phyloP scores from a whole-genome alignment of 345 rosid species.

The Rubroshorea leprosula region DNA sequence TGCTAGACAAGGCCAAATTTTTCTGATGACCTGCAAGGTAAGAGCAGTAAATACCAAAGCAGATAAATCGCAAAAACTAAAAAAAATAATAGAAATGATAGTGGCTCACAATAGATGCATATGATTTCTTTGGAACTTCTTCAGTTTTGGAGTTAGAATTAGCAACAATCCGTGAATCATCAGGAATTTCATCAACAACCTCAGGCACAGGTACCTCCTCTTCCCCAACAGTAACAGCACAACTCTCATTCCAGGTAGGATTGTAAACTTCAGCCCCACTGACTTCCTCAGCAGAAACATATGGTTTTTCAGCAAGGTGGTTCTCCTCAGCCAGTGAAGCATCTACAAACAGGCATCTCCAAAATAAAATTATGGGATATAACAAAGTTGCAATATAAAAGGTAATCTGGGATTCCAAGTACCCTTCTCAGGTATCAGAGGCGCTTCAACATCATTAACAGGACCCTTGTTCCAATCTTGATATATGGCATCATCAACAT shows the following conservation, averaged over 20 bases:
- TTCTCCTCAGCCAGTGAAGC: conserved; percentile 26
- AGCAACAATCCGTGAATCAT: conserved; percentile 31
- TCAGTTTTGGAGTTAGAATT: conserved; percentile 51
- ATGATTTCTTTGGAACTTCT: conserved; percentile 80
- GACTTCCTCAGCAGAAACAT: conserved; percentile 17
- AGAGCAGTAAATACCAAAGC: background rate
- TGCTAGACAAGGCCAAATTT: background rate
- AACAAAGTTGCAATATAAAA: conserved; percentile 1
- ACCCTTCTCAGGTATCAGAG: conserved; percentile 35
- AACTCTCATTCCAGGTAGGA: conserved; percentile 40
- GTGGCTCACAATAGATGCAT: conserved; percentile 81
- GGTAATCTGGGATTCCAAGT: conserved; percentile 4
- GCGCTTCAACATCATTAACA: conserved; percentile 21
- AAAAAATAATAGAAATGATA: background rate
- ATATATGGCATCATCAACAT: conserved; percentile 39
- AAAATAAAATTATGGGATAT: background rate
- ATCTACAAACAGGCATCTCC: conserved; percentile 20
- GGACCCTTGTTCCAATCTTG: conserved; percentile 22
- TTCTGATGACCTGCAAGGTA: background rate
- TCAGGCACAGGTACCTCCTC: conserved; percentile 39
- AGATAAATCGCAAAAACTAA: background rate
- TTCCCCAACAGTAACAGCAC: conserved; percentile 30
- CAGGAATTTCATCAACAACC: conserved; percentile 46
- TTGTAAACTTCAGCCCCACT: conserved; percentile 27
- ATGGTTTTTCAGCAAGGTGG: conserved; percentile 31